Percentiles rank a stretch among this genome's conserved stretches.
Conservation (phyloP, 139 green algal genomes). For the Micractinium sp. region DNA sequence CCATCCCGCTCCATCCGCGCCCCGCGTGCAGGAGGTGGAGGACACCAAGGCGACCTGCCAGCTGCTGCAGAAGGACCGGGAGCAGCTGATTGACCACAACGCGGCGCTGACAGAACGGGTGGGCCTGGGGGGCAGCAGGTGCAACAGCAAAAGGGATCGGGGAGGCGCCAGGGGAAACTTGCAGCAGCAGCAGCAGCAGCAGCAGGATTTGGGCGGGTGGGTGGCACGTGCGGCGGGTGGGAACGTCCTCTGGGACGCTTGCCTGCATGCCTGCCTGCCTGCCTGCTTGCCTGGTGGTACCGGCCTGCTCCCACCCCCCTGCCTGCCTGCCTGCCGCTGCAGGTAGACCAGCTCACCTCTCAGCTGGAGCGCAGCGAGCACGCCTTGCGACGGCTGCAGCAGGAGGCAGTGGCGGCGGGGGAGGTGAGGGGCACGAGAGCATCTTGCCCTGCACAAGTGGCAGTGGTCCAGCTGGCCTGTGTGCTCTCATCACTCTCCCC, state of each 20-base stretch:
- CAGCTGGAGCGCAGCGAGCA: slow-evolving; percentile 4
- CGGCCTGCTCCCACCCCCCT: slow-evolving; percentile 1
- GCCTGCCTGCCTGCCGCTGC: not conserved
- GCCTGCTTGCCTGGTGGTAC: not conserved
- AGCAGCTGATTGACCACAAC: slow-evolving; percentile 30
- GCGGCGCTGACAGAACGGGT: slow-evolving; percentile 25
- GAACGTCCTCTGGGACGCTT: too few species aligned
- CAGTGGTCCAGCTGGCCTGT: not conserved
- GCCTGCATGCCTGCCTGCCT: not conserved
- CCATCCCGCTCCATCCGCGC: not conserved
- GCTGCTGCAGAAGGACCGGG: slow-evolving; percentile 31
- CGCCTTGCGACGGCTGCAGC: not conserved
- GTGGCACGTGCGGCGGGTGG: not conserved
- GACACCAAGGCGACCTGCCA: slow-evolving; percentile 28
- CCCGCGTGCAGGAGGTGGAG: slow-evolving; percentile 19
- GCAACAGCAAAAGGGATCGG: too few species aligned
- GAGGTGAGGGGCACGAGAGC: not conserved
- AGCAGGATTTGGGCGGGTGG: not conserved
- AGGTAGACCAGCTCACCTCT: slow-evolving; percentile 6
- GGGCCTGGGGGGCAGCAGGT: not conserved
- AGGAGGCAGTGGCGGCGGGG: not conserved
- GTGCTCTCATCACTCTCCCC: too few species aligned
- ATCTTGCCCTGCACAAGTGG: not conserved
- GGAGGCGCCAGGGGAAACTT: too few species aligned
- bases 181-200: not conserved